phyloP scores from a whole-genome alignment of 306 rosid species.

The Fragaria iinumae region DNA sequence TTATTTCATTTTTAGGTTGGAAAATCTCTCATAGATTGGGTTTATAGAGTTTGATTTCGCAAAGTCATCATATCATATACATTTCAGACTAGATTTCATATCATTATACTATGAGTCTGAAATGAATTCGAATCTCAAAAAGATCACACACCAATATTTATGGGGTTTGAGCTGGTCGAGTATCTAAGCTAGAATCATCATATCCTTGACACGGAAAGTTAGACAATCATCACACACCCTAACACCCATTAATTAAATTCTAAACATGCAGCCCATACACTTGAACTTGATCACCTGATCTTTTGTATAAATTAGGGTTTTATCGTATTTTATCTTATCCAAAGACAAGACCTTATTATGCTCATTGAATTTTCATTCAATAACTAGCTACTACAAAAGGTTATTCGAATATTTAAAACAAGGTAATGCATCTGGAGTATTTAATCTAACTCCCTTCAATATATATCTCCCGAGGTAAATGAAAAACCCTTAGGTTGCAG shows the following conservation, averaged over 20 bases:
- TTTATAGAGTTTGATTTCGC: background rate
- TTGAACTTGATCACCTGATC: background rate
- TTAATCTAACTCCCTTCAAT: background rate
- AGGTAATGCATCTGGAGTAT: background rate
- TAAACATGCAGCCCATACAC: background rate
- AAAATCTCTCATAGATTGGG: background rate
- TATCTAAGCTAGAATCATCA: conserved; percentile 2
- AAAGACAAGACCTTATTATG: background rate
- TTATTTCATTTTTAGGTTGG: background rate
- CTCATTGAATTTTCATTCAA: background rate
- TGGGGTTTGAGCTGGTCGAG: background rate
- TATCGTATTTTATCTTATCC: background rate
- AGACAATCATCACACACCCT: background rate
- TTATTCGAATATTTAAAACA: background rate
- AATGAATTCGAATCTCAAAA: background rate
- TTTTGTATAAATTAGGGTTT: background rate
- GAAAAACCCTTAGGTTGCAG: no score
- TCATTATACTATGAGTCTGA: background rate
- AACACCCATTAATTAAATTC: background rate
- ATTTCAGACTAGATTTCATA: conserved; percentile 10
- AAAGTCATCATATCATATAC: background rate
- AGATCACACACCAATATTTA: conserved; percentile 4
- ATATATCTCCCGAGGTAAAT: background rate
- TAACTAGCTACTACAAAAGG: background rate
- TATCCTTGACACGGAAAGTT: background rate